Percentiles rank a stretch among this genome's conserved stretches.
These are phyloP conservation scores for Mycotypha africana DNA, from an alignment of 371 early-diverging fungal genomes.

Conservation along the genomic window DNA sequence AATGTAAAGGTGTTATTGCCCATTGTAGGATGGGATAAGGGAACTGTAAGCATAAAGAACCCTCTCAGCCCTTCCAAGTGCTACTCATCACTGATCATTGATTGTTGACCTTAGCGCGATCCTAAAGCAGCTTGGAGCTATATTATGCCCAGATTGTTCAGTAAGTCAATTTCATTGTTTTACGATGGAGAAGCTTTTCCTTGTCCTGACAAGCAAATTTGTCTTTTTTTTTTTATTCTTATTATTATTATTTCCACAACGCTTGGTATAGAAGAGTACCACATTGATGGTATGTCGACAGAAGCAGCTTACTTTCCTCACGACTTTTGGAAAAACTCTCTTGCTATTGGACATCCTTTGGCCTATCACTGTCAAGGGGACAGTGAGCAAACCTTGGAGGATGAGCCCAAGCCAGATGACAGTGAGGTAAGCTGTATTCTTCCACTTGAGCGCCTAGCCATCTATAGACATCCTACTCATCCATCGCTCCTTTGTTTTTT, in stretches of 20 bases:
- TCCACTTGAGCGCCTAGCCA: too few relatives aligned
- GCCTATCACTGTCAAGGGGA: constrained; percentile 12
- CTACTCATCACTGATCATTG: too few relatives aligned
- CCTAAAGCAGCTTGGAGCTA: constrained; percentile 25
- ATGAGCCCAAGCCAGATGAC: too few relatives aligned
- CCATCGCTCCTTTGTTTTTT: too few relatives aligned
- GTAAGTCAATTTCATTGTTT: constrained; percentile 3
- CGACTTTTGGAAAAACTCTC: constrained; percentile 22
- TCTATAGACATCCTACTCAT: too few relatives aligned
- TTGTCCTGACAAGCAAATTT: too few relatives aligned
- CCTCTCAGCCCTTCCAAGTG: neutral
- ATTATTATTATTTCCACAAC: neutral
- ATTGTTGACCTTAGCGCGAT: constrained; percentile 19
- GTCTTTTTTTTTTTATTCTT: neutral
- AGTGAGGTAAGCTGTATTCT: too few relatives aligned
- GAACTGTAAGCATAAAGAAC: constrained; percentile 14
- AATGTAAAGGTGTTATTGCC: constrained; percentile 20
- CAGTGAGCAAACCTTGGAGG: too few relatives aligned
- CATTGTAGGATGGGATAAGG: constrained; percentile 17
- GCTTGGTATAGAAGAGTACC: constrained; percentile 20
- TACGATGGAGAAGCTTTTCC: neutral
- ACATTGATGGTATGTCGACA: constrained; percentile 19
- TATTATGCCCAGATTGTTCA: constrained; percentile 22
- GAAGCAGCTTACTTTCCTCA: constrained; percentile 18
- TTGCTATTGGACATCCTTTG: constrained; percentile 24